Conservation (phyloP, 1,139 yeast genomes). For the Taphrina betulina region DNA sequence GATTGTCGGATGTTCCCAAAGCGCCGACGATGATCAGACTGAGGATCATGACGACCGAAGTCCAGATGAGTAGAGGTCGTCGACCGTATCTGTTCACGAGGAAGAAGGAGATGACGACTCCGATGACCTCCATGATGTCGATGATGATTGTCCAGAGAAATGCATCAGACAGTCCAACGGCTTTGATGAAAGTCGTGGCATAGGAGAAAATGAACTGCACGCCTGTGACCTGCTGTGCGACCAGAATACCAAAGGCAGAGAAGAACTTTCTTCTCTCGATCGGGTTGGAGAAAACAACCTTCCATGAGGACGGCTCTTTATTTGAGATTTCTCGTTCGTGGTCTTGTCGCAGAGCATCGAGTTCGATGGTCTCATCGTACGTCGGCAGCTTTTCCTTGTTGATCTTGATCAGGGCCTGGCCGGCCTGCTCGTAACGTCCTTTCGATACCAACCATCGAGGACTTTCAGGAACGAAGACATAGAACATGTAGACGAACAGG, state of each 20-base stretch:
- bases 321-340: conserved; percentile 11
- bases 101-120: conserved; percentile 37
- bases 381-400: conserved; percentile 21
- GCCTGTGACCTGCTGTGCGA: conserved; percentile 69
- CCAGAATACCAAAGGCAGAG: conserved; percentile 45
- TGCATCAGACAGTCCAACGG: conserved; percentile 53
- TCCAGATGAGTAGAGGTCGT: conserved; percentile 62
- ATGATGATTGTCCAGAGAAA: conserved; percentile 73
- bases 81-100: conserved; percentile 70
- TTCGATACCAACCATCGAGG: conserved; percentile 31
- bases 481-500: conserved; percentile 6
- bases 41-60: conserved; percentile 62
- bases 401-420: conserved; percentile 11
- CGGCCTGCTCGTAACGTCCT: conserved; percentile 22
- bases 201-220: conserved; percentile 63
- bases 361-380: conserved; percentile 20
- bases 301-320: conserved; percentile 28
- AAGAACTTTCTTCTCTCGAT: conserved; percentile 31
- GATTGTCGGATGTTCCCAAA: conserved; percentile 41
- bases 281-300: conserved; percentile 8
- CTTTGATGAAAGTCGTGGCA: conserved; percentile 63
- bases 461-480: conserved; percentile 25
- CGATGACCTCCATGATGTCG: conserved; percentile 71
- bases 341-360: conserved; percentile 9
- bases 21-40: conserved; percentile 60